Conservation (phyloP, 1,139 yeast species). For the Candida glucosophila region DNA sequence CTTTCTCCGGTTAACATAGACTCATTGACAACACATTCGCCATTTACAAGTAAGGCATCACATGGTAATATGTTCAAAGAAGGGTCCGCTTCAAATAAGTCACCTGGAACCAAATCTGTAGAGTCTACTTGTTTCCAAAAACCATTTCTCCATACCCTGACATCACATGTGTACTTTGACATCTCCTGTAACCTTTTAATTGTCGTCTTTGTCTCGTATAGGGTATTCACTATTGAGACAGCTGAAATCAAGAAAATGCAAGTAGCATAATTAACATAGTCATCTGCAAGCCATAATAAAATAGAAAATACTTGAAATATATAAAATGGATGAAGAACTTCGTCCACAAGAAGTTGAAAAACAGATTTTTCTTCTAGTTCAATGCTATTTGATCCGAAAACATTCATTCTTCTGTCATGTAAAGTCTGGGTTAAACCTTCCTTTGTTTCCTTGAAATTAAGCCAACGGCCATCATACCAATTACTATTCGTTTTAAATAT, state of each 20-base stretch:
- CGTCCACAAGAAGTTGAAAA: constrained; percentile 63
- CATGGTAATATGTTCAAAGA: constrained; percentile 69
- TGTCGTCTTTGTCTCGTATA: constrained; percentile 75
- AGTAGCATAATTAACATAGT: constrained; percentile 85
- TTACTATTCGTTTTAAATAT: constrained; percentile 74
- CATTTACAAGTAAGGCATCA: constrained; percentile 78
- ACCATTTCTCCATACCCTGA: constrained; percentile 85
- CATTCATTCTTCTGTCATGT: constrained; percentile 58
- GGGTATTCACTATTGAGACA: constrained; percentile 68
- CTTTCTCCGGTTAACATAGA: constrained; percentile 97
- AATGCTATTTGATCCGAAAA: constrained; percentile 72
- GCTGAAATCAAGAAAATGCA: constrained; percentile 86
- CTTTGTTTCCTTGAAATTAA: constrained; percentile 43
- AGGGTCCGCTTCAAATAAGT: constrained; percentile 87
- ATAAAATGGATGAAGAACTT: constrained; percentile 90
- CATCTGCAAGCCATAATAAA: constrained; percentile 83
- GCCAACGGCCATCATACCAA: constrained; percentile 83
- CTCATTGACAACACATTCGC: constrained; percentile 91
- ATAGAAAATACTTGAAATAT: constrained; percentile 90
- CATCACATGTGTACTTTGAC: constrained; percentile 67
- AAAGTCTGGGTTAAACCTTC: constrained; percentile 67
- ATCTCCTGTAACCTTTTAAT: constrained; percentile 65
- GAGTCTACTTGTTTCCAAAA: constrained; percentile 85
- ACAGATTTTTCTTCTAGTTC: constrained; percentile 70
- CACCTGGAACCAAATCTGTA: constrained; percentile 91